These are phyloP conservation scores for Collybiopsis luxurians DNA, from an alignment of 768 basidiomycete species.

Conservation along the genomic window DNA sequence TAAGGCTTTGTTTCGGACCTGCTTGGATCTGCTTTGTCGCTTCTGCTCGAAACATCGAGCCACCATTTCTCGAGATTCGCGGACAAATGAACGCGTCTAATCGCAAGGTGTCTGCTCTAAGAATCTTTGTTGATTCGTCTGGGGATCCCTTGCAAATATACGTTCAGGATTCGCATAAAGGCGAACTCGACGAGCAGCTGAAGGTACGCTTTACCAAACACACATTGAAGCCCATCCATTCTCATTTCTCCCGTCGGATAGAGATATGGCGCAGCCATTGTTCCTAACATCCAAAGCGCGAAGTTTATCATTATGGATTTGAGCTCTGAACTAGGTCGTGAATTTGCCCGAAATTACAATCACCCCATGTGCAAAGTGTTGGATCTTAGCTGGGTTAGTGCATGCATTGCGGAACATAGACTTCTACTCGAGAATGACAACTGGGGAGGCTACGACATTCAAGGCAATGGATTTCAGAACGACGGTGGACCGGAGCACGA, in stretches of 20 bases:
- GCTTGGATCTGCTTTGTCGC: background rate
- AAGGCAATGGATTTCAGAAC: background rate
- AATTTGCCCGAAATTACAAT: slow-evolving; percentile 12
- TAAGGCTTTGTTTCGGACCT: slow-evolving; percentile 17
- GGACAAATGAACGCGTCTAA: slow-evolving; percentile 1
- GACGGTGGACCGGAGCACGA: no score
- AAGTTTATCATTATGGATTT: slow-evolving; percentile 38
- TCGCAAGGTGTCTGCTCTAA: background rate
- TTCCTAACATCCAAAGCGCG: background rate
- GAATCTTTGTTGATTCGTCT: background rate
- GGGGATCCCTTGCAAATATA: background rate
- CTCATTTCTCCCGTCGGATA: background rate
- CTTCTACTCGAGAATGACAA: slow-evolving; percentile 45
- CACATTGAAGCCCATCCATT: background rate
- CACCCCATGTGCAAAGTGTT: slow-evolving; percentile 42
- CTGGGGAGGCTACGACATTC: slow-evolving; percentile 45
- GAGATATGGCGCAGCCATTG: background rate
- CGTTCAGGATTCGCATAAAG: background rate
- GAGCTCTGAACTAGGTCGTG: background rate
- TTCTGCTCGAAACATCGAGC: background rate
- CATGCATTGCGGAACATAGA: slow-evolving; percentile 39
- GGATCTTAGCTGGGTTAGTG: slow-evolving; percentile 50
- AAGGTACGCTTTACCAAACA: slow-evolving; percentile 10
- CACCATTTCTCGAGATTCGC: background rate
- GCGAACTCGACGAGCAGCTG: slow-evolving; percentile 13